Evolutionary conservation across 345 rosid species (phyloP).

Genomic region (Euphorbia peplus): DNA sequence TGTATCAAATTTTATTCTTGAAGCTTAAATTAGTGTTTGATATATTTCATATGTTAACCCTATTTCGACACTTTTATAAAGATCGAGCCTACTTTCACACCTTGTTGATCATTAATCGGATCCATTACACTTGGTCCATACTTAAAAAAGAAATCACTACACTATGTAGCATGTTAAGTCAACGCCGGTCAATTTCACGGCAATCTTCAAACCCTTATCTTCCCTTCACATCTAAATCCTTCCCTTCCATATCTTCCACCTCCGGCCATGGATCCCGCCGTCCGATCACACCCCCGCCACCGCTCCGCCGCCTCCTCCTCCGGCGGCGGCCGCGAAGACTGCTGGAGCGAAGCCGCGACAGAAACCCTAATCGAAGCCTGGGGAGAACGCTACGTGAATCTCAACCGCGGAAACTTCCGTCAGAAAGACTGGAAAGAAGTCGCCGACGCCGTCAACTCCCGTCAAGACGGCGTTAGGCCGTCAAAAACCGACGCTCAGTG

Average conservation of each 20-base stretch:
- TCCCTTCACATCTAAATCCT: conserved; percentile 19
- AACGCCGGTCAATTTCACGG: conserved; percentile 49
- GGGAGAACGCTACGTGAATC: conserved; percentile 21
- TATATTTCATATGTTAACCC: too few relatives aligned
- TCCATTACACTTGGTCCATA: too few relatives aligned
- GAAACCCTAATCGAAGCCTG: conserved; percentile 17
- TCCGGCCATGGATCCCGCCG: conserved; percentile 24
- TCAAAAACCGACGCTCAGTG: conserved; percentile 18
- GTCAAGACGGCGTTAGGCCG: conserved; percentile 10
- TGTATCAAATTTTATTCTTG: too few relatives aligned
- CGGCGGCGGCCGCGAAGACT: conserved; percentile 23
- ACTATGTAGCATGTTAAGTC: conserved; percentile 42
- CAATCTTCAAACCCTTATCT: conserved; percentile 15
- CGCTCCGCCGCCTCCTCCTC: not conserved
- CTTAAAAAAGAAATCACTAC: conserved; percentile 16
- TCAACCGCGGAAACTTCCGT: conserved; percentile 23
- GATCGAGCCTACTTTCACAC: too few relatives aligned
- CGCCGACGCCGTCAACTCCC: conserved; percentile 20
- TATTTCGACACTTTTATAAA: too few relatives aligned
- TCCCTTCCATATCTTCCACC: conserved; percentile 22
- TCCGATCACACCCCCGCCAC: not conserved
- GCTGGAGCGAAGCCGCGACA: conserved; percentile 29
- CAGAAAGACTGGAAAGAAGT: conserved; percentile 30
- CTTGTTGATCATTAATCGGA: too few relatives aligned
- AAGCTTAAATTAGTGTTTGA: too few relatives aligned